A percentile compares a stretch with the other conserved stretches of the same genome.
These are phyloP conservation scores for Mollisiaceae sp. DNA, from an alignment of 2,329 filamentous ascomycete species.

Conservation along the genomic window DNA sequence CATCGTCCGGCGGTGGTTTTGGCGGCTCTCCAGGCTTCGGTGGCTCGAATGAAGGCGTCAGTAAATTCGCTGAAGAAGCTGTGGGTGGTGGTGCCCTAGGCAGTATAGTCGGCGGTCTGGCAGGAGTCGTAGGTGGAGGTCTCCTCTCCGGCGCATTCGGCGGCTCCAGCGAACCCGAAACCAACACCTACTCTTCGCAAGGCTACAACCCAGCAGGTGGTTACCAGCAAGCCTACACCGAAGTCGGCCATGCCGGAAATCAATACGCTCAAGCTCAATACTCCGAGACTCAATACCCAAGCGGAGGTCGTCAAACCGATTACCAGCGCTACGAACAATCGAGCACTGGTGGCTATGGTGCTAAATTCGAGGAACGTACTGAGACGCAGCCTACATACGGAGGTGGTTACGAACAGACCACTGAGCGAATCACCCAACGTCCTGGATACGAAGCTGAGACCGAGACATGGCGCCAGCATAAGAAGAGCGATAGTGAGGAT, in stretches of 20 bases:
- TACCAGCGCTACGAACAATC: constrained; percentile 64
- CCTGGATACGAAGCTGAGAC: constrained; percentile 43
- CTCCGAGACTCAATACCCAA: constrained; percentile 60
- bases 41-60: constrained; percentile 45
- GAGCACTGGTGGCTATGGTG: constrained; percentile 48
- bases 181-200: constrained; percentile 57
- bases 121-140: constrained; percentile 67
- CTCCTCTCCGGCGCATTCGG: constrained; percentile 68
- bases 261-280: constrained; percentile 41
- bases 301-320: constrained; percentile 62
- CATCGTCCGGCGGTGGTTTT: constrained; percentile 28
- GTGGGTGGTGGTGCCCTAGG: constrained; percentile 70
- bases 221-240: constrained; percentile 63
- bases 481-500: constrained; percentile 39
- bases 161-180: constrained; percentile 46
- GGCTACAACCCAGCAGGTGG: constrained; percentile 64
- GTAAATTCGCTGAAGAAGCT: constrained; percentile 61
- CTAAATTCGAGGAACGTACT: constrained; percentile 63
- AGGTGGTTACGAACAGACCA: constrained; percentile 63
- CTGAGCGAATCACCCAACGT: constrained; percentile 56
- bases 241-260: constrained; percentile 59
- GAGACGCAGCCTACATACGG: constrained; percentile 57
- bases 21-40: constrained; percentile 26
- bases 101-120: constrained; percentile 72
- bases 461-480: constrained; percentile 35